Base-by-base conservation (phyloP, 31 red algal genomes). In the Bonnemaisonia californica region DNA sequence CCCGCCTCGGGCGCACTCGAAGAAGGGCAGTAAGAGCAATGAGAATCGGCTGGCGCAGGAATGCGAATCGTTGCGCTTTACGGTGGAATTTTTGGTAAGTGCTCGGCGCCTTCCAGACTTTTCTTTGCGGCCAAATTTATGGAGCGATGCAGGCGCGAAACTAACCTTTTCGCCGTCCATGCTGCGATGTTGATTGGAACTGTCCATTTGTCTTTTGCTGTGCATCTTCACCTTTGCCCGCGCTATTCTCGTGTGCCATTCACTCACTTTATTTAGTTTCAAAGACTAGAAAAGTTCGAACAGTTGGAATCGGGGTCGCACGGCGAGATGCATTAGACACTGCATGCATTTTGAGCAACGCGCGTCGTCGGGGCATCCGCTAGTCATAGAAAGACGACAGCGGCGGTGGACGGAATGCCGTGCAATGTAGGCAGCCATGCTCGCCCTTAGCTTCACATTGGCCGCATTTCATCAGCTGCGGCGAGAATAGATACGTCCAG, bases 31-130 rank as follows among this genome's bases (percentile, higher is more conserved):
- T 37, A 41, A 4, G 79, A 79, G 65, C 45, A 59, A 40, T 30
- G 74, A 63, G 33, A 60, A 71, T 3, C 60, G 62, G 34, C 59
- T 88, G 11, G 39, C 56, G 26, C 72, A 88, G 54, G 84, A 88
- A 69, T 79, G 84, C 54, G 74, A 88, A 19, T 77, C 56, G 19
- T 47, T 88, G 16, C 73, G 84, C 1, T 8, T 88, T 35, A 88
- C 84, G 8, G 77, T 72, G 4, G 64, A 88, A 55, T 88, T 88
- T 73, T 71, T 88, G 82, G 82, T 86, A 86, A 61, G 82, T 69
- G 60, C 27, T 39, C 61, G 32, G 21, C 23, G 21, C 4, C 41
- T 74, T 74, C 7, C 13, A 12, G 12, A 29, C 16, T 28, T 48
- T 47, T 56, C 19, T 23, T 26, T 3, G 32, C 11, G 19, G 45